Percentiles rank a stretch among this genome's conserved stretches.
These are phyloP conservation scores for Ophiostoma perfectum DNA, from an alignment of 2,329 filamentous ascomycete genomes.

Conservation along the genomic window DNA sequence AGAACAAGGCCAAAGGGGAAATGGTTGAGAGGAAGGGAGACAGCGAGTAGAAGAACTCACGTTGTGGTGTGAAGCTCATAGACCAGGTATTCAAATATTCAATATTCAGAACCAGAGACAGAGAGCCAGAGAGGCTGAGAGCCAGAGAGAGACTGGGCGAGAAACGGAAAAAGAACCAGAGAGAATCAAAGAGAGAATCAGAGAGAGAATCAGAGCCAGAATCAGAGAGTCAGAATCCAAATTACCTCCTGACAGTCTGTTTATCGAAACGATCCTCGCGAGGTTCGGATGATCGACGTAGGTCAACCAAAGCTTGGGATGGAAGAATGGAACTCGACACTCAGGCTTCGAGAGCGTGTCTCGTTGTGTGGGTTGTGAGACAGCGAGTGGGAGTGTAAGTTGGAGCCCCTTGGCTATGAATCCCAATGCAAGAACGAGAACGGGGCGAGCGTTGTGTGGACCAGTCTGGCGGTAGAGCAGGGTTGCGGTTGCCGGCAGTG, in stretches of 20 bases:
- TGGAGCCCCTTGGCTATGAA: not conserved
- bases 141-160: not conserved
- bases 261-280: not conserved
- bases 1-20: not conserved
- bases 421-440: not conserved
- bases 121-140: no score
- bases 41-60: not conserved
- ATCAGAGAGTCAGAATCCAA: no score
- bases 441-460: not conserved
- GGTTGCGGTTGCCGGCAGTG: not conserved
- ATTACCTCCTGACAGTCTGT: not conserved
- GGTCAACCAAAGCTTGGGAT: not conserved
- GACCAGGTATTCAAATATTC: no score
- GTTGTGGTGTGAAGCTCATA: no score
- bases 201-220: no score
- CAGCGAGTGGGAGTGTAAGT: not conserved
- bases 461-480: conserved; percentile 4
- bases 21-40: not conserved
- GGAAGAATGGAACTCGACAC: not conserved
- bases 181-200: no score
- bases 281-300: not conserved
- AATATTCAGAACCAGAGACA: no score
- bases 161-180: not conserved
- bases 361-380: not conserved
- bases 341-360: no score